Percentiles rank a stretch among this genome's conserved stretches.
Conservation (phyloP, 1,284 basidiomycete genomes). For the Cryptococcus sp. region DNA sequence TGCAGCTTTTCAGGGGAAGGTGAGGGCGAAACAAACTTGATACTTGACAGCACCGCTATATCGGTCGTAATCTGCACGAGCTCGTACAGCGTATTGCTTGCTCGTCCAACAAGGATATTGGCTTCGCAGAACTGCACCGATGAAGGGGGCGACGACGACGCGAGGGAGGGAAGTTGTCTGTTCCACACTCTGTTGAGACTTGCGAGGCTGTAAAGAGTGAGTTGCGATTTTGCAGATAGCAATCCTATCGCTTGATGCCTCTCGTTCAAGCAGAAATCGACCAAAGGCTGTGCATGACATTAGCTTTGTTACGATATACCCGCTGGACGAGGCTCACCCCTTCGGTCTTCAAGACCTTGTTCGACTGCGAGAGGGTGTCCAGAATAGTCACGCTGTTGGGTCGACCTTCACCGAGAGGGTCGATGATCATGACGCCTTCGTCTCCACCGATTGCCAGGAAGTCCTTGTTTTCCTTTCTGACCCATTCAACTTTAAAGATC, state of each 20-base stretch:
- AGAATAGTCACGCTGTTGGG: background rate
- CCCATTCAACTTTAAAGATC: conserved; percentile 37
- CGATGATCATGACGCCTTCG: conserved; percentile 37
- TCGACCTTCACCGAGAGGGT: conserved; percentile 18
- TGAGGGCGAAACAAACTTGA: conserved; percentile 32
- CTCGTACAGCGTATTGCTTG: conserved; percentile 40
- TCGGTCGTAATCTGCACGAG: conserved; percentile 45
- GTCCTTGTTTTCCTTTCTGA: conserved; percentile 29
- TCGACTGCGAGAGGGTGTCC: conserved; percentile 11
- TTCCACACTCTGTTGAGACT: conserved; percentile 43
- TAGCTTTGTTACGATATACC: background rate
- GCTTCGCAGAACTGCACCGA: conserved; percentile 44
- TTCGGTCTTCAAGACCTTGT: conserved; percentile 37
- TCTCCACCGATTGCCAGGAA: conserved; percentile 39
- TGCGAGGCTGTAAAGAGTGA: conserved; percentile 38
- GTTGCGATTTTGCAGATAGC: conserved; percentile 31
- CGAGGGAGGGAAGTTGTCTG: conserved; percentile 34
- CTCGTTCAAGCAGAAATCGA: conserved; percentile 43
- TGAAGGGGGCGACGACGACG: conserved; percentile 16
- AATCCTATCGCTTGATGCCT: conserved; percentile 44
- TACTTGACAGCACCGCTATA: conserved; percentile 37
- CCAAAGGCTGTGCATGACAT: conserved; percentile 21
- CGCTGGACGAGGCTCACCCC: conserved; percentile 29
- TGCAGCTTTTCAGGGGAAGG: conserved; percentile 18
- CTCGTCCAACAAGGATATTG: conserved; percentile 43